Percentiles rank a stretch among this genome's conserved stretches.
These are phyloP conservation scores for Geotrichum cucujoidarum DNA, from an alignment of 1,139 yeast genomes.

Conservation along the genomic window DNA sequence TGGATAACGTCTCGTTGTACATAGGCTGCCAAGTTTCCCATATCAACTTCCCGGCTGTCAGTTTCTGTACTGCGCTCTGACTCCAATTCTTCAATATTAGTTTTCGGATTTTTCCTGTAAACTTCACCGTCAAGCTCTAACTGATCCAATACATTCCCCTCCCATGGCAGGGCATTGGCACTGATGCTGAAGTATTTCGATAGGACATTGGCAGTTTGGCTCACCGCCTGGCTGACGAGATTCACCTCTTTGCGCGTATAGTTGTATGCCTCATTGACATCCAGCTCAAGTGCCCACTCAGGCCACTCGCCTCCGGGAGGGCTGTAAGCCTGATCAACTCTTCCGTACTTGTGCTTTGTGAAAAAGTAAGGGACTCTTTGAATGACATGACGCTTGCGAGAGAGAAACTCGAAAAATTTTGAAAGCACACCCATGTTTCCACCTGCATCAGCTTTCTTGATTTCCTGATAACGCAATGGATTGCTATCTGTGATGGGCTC, in stretches of 20 bases:
- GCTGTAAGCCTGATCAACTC: constrained; percentile 39
- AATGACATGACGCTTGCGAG: constrained; percentile 28
- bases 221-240: constrained; percentile 37
- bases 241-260: constrained; percentile 42
- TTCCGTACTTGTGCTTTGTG: constrained; percentile 39
- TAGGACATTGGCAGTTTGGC: constrained; percentile 31
- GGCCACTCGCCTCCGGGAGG: constrained; percentile 28
- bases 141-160: constrained; percentile 1
- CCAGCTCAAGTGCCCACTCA: constrained; percentile 48
- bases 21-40: neutral
- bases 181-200: constrained; percentile 16
- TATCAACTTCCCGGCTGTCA: neutral
- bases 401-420: neutral
- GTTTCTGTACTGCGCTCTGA: neutral
- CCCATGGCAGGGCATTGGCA: constrained; percentile 12
- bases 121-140: constrained; percentile 1
- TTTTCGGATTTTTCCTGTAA: constrained; percentile 1
- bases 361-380: constrained; percentile 57
- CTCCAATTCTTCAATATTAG: neutral
- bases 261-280: constrained; percentile 49
- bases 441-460: neutral
- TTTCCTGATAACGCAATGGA: constrained; percentile 4
- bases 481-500: constrained; percentile 9
- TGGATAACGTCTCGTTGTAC: neutral
- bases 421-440: neutral